Evolutionary conservation across 495 filamentous ascomycete species (phyloP).

Genomic region (Penicillium waksmanii): DNA sequence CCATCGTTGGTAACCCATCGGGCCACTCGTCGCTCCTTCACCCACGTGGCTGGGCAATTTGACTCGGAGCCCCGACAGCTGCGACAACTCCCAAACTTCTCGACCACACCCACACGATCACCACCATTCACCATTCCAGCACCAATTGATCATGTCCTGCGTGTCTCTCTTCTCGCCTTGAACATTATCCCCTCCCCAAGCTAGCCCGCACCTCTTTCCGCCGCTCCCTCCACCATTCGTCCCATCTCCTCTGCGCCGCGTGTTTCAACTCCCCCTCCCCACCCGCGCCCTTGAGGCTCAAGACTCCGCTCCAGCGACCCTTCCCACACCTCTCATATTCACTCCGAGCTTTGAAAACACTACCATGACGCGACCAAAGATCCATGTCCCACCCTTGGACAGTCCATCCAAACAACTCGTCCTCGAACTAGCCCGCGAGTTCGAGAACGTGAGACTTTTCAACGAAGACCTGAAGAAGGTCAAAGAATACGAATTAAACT

Average conservation of each 20-base stretch:
- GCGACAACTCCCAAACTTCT: no score
- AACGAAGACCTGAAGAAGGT: slow-evolving; percentile 46
- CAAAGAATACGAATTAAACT: slow-evolving; percentile 47
- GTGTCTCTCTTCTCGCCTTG: background rate
- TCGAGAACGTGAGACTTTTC: slow-evolving; percentile 43
- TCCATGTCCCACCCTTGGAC: slow-evolving; percentile 38
- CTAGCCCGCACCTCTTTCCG: background rate
- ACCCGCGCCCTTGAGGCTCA: no score
- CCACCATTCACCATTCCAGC: background rate
- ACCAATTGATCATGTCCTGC: background rate
- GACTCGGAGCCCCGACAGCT: background rate
- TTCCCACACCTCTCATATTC: background rate
- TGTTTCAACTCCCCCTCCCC: background rate
- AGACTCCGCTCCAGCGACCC: no score
- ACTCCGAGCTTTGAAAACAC: background rate
- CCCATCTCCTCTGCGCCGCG: background rate
- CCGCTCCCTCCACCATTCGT: background rate
- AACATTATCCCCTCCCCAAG: background rate
- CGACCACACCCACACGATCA: background rate
- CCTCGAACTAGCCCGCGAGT: slow-evolving; percentile 47
- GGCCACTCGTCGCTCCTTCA: background rate
- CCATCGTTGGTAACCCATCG: background rate
- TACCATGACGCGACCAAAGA: slow-evolving; percentile 31
- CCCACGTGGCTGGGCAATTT: background rate
- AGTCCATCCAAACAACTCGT: slow-evolving; percentile 55